These are phyloP conservation scores for Aspergillus sp. DNA, from an alignment of 2,329 filamentous ascomycete species.

Conservation along the genomic window DNA sequence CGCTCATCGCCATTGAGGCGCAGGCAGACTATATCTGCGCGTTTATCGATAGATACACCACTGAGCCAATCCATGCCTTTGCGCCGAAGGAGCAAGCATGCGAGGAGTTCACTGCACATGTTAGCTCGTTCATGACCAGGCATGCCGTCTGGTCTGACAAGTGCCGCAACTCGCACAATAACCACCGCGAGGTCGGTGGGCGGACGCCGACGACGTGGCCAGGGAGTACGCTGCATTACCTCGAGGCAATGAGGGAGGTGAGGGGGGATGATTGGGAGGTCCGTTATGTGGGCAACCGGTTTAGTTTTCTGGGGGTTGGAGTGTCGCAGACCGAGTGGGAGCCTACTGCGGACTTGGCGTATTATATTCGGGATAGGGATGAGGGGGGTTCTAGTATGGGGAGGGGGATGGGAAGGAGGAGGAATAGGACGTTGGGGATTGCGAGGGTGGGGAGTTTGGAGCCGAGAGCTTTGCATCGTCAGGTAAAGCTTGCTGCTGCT, in stretches of 20 bases:
- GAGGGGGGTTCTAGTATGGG: neutral
- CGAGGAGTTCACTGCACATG: constrained; percentile 37
- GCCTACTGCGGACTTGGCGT: neutral
- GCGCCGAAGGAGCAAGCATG: constrained; percentile 41
- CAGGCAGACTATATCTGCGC: constrained; percentile 48
- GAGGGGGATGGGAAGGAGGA: neutral
- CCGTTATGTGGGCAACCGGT: constrained; percentile 19
- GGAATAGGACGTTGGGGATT: neutral
- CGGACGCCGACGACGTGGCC: constrained; percentile 27
- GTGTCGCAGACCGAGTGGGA: constrained; percentile 34
- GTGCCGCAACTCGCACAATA: constrained; percentile 44
- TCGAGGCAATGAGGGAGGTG: constrained; percentile 21
- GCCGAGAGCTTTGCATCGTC: neutral
- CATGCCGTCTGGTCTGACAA: constrained; percentile 38
- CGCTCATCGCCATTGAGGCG: constrained; percentile 43
- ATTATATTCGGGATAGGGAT: neutral
- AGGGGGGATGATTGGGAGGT: constrained; percentile 30
- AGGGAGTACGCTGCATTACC: constrained; percentile 29
- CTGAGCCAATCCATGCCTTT: constrained; percentile 37
- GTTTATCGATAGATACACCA: constrained; percentile 39
- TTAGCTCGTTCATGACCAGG: constrained; percentile 35
- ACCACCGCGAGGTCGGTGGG: constrained; percentile 27
- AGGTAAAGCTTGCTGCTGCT: neutral
- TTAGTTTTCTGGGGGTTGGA: constrained; percentile 27
- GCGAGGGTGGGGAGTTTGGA: neutral